phyloP scores from a whole-genome alignment of 192 early-diverging fungal genomes.

The Entomortierella beljakovae region DNA sequence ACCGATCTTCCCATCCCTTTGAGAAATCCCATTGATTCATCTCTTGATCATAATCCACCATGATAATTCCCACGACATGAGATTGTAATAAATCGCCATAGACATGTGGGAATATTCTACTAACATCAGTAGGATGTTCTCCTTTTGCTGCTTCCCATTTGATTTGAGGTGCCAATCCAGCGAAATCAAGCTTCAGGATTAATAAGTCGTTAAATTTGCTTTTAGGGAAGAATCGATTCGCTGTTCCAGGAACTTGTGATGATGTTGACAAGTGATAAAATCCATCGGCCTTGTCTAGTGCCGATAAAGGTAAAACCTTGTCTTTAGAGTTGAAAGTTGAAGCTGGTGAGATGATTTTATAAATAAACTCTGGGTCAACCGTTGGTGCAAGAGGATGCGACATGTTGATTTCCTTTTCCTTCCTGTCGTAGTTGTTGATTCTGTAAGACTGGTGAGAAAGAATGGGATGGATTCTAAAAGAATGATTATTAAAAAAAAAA shows the following conservation, averaged over 20 bases:
- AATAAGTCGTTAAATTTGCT: constrained; percentile 29
- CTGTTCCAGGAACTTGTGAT: constrained; percentile 39
- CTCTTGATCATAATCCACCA: constrained; percentile 22
- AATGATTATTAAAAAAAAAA: too few species aligned
- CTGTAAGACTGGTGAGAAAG: neutral
- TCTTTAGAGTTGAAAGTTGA: constrained; percentile 25
- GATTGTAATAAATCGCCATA: constrained; percentile 42
- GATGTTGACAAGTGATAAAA: constrained; percentile 49
- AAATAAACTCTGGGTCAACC: constrained; percentile 24
- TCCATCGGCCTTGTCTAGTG: constrained; percentile 45
- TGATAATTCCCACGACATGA: constrained; percentile 18
- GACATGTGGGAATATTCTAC: constrained; percentile 50
- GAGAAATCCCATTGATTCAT: constrained; percentile 30
- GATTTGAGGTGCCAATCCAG: constrained; percentile 22
- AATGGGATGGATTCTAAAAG: too few species aligned
- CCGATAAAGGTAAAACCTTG: constrained; percentile 33
- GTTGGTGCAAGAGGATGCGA: constrained; percentile 31
- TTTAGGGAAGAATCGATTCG: constrained; percentile 46
- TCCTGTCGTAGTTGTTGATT: neutral
- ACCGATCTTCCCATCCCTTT: constrained; percentile 41
- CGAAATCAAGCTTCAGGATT: constrained; percentile 41
- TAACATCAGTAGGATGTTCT: constrained; percentile 36
- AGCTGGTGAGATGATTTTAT: constrained; percentile 45
- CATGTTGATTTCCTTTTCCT: constrained; percentile 3
- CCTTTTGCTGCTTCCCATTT: constrained; percentile 49